These are phyloP conservation scores for Pichia cactophila DNA, from an alignment of 1,139 yeast species.

Conservation along the genomic window DNA sequence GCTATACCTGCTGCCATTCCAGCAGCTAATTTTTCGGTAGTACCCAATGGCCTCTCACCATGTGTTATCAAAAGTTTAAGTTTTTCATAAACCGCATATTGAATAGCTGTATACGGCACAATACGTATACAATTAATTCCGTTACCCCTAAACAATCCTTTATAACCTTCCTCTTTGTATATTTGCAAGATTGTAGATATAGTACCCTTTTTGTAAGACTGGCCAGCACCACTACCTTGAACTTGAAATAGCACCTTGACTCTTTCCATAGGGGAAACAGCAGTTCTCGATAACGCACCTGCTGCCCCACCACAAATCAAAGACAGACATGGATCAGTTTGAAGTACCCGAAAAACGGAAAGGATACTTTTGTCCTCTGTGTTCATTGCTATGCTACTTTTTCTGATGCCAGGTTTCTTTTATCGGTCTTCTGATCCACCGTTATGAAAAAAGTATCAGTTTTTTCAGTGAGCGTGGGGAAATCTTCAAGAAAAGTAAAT, in stretches of 20 bases:
- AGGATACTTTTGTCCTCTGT: not conserved
- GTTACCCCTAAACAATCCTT: slow-evolving; percentile 86
- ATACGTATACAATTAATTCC: slow-evolving; percentile 83
- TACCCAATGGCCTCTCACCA: slow-evolving; percentile 34
- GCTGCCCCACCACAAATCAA: slow-evolving; percentile 75
- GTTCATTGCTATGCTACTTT: not conserved
- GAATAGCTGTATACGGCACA: slow-evolving; percentile 92
- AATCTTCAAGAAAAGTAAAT: too few species aligned
- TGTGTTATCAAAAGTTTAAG: slow-evolving; percentile 19
- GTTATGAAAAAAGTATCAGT: not conserved
- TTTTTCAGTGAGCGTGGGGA: not conserved
- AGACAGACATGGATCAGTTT: slow-evolving; percentile 33
- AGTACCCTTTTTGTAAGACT: slow-evolving; percentile 59
- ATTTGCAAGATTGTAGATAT: slow-evolving; percentile 67
- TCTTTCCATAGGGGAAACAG: slow-evolving; percentile 90
- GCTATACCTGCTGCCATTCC: slow-evolving; percentile 80
- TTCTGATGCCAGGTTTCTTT: not conserved
- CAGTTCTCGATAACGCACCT: slow-evolving; percentile 89
- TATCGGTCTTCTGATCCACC: not conserved
- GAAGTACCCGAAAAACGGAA: slow-evolving; percentile 8
- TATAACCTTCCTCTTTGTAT: slow-evolving; percentile 85
- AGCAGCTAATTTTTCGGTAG: slow-evolving; percentile 56
- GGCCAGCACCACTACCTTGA: slow-evolving; percentile 42
- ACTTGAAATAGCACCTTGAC: slow-evolving; percentile 88
- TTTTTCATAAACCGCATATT: slow-evolving; percentile 63